Percentiles rank a stretch among this genome's conserved stretches.
Conservation (phyloP, 352 stramenopile genomes). For the Nothophytophthora sp. region DNA sequence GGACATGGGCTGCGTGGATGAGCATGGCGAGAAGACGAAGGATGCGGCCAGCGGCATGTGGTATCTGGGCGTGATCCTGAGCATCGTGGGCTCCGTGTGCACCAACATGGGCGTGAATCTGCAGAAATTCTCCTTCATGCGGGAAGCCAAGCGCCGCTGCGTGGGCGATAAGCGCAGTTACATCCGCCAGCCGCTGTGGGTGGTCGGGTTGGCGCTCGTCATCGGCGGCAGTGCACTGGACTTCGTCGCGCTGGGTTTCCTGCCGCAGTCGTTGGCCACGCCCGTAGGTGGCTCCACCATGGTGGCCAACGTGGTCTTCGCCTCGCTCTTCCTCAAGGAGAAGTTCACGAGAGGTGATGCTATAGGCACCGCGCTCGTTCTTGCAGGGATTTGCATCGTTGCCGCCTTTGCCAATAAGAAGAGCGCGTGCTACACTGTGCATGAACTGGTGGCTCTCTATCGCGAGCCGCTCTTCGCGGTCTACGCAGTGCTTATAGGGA, state of each 20-base stretch:
- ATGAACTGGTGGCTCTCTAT: slow-evolving; percentile 74
- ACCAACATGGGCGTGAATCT: slow-evolving; percentile 89
- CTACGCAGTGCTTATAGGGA: slow-evolving; percentile 59
- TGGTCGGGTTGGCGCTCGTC: slow-evolving; percentile 74
- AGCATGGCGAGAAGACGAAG: slow-evolving; percentile 18
- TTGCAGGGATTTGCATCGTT: slow-evolving; percentile 77
- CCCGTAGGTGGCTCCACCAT: slow-evolving; percentile 81
- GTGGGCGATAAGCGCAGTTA: slow-evolving; percentile 71
- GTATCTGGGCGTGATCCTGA: slow-evolving; percentile 82
- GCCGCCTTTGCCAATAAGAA: slow-evolving; percentile 79
- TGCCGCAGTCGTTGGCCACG: slow-evolving; percentile 79
- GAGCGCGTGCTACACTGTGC: slow-evolving; percentile 73
- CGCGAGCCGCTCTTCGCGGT: slow-evolving; percentile 57
- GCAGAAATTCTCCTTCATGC: slow-evolving; percentile 91
- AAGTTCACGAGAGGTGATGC: slow-evolving; percentile 68
- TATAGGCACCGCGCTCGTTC: slow-evolving; percentile 64
- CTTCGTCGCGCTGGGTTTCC: slow-evolving; percentile 78
- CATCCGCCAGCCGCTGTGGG: slow-evolving; percentile 73
- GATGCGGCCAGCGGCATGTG: slow-evolving; percentile 42
- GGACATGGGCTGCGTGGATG: slow-evolving; percentile 19
- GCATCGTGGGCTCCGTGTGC: slow-evolving; percentile 65
- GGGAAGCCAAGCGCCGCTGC: slow-evolving; percentile 60
- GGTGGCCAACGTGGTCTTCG: slow-evolving; percentile 85
- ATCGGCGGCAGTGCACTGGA: slow-evolving; percentile 71
- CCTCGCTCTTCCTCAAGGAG: slow-evolving; percentile 77